Percentiles rank a stretch among this genome's conserved stretches.
Conservation (phyloP, 2,329 filamentous ascomycete genomes). For the Fusarium torreyae region DNA sequence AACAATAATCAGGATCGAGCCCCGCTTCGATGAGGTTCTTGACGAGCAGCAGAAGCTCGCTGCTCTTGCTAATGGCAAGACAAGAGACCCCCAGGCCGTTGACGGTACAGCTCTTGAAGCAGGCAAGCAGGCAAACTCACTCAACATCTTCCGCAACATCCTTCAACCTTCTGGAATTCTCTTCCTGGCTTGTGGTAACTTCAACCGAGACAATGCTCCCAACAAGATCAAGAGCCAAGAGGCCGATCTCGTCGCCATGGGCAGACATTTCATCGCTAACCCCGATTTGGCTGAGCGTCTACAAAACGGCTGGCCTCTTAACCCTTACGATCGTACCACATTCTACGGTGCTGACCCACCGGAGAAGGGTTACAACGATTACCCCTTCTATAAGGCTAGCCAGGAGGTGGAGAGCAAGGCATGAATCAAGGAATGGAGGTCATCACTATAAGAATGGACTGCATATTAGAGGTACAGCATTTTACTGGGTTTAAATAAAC, state of each 20-base stretch:
- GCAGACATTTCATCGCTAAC: conserved; percentile 54
- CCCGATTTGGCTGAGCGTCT: conserved; percentile 57
- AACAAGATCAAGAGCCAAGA: conserved; percentile 55
- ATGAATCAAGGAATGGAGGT: background rate
- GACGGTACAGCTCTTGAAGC: background rate
- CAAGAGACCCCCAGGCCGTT: background rate
- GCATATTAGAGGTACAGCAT: background rate
- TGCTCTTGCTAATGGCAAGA: conserved; percentile 50
- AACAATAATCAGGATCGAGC: conserved; percentile 56
- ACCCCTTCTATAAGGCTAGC: conserved; percentile 31
- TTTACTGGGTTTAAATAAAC: background rate
- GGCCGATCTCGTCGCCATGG: conserved; percentile 50
- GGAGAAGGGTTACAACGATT: conserved; percentile 50
- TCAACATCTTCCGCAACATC: conserved; percentile 59
- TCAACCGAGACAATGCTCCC: conserved; percentile 32
- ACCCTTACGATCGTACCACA: conserved; percentile 56
- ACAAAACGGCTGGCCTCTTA: conserved; percentile 55
- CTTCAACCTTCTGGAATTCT: conserved; percentile 57
- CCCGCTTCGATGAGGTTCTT: conserved; percentile 63
- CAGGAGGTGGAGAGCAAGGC: conserved; percentile 4
- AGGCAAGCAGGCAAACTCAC: conserved; percentile 48
- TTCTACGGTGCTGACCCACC: conserved; percentile 56
- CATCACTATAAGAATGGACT: background rate
- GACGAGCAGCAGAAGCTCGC: conserved; percentile 61
- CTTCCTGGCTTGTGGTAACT: conserved; percentile 67